Conservation (phyloP, 1,139 yeast genomes). For the Ashbya aceris region DNA sequence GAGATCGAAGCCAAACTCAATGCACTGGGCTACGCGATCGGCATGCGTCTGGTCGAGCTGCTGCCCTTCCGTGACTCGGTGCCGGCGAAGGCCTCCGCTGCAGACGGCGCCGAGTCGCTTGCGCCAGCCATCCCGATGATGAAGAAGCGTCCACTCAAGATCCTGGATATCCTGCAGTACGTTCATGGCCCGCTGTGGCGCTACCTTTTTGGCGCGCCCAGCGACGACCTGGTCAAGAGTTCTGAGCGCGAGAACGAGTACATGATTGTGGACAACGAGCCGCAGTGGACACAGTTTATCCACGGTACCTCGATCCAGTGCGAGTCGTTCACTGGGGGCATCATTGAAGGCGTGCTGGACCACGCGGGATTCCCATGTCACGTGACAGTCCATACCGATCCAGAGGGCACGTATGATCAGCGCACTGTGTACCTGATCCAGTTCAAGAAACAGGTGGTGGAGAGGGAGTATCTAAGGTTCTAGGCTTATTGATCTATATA, state of each 20-base stretch:
- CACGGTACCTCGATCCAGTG: slow-evolving; percentile 43
- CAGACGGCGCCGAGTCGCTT: slow-evolving; percentile 15
- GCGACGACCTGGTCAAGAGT: slow-evolving; percentile 82
- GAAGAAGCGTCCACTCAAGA: slow-evolving; percentile 49
- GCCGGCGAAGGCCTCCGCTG: slow-evolving; percentile 15
- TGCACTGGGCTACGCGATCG: slow-evolving; percentile 66
- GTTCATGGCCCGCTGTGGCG: slow-evolving; percentile 80
- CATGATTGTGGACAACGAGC: slow-evolving; percentile 77
- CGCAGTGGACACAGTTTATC: slow-evolving; percentile 66
- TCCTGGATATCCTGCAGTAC: slow-evolving; percentile 75
- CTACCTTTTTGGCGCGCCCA: slow-evolving; percentile 68
- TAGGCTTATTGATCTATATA: slow-evolving; percentile 1
- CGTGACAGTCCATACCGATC: slow-evolving; percentile 84
- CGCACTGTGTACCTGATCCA: slow-evolving; percentile 80
- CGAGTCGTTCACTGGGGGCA: slow-evolving; percentile 57
- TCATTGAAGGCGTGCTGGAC: slow-evolving; percentile 82
- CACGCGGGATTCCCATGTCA: slow-evolving; percentile 66
- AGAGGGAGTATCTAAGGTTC: slow-evolving; percentile 38
- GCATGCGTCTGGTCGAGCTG: slow-evolving; percentile 50
- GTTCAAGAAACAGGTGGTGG: slow-evolving; percentile 52
- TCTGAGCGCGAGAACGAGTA: slow-evolving; percentile 76
- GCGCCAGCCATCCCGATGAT: slow-evolving; percentile 20
- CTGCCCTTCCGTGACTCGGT: slow-evolving; percentile 44
- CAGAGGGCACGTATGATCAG: slow-evolving; percentile 51
- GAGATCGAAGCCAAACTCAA: slow-evolving; percentile 67